These are phyloP conservation scores for Amphibolis antarctica DNA, from an alignment of 106 monocot genomes.

Conservation along the genomic window DNA sequence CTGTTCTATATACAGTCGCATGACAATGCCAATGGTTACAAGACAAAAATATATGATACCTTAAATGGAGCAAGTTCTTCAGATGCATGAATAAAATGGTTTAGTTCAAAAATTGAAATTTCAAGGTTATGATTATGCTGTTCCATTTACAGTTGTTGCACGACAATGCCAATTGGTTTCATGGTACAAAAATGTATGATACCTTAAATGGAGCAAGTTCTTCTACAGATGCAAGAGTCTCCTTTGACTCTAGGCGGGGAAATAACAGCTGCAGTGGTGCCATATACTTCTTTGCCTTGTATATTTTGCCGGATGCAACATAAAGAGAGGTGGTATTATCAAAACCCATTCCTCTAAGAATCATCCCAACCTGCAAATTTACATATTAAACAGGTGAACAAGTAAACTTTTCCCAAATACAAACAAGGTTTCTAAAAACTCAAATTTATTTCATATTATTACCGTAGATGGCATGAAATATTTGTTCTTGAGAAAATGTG, in stretches of 20 bases:
- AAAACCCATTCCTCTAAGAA: constrained; percentile 97
- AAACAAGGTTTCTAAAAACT: background rate
- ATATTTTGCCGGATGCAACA: constrained; percentile 92
- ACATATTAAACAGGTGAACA: background rate
- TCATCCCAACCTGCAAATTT: constrained; percentile 85
- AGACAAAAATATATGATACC: too few species aligned
- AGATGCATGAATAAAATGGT: constrained; percentile 51
- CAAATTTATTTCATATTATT: too few species aligned
- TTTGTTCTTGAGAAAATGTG: too few species aligned
- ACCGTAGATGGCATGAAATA: too few species aligned
- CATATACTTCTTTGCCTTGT: constrained; percentile 85
- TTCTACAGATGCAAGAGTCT: constrained; percentile 60
- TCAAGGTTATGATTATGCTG: background rate
- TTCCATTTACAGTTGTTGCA: background rate
- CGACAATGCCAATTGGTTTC: too few species aligned
- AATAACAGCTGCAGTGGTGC: constrained; percentile 79
- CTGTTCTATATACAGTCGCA: background rate
- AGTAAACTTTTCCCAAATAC: background rate
- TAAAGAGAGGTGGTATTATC: constrained; percentile 69
- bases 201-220: constrained; percentile 95
- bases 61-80: constrained; percentile 83
- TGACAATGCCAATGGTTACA: too few species aligned
- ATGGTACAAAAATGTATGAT: constrained; percentile 1
- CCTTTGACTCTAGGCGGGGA: constrained; percentile 83
- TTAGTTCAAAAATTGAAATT: too few species aligned